A percentile compares a stretch with the other conserved stretches of the same genome.
Conservation (phyloP, 768 basidiomycete genomes). For the Trametes villosa region DNA sequence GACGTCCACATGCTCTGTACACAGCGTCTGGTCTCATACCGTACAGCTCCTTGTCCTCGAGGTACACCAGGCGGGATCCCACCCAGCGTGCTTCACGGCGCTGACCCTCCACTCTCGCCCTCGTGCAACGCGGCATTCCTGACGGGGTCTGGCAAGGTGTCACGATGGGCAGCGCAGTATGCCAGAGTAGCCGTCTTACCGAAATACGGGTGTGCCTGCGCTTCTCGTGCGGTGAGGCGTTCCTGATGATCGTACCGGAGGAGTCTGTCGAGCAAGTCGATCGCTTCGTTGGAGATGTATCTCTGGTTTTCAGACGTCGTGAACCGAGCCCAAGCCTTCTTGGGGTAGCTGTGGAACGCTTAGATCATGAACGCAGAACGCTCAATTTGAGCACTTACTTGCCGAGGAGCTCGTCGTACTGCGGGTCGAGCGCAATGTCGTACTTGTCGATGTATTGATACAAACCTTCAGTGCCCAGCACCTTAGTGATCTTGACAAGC, state of each 20-base stretch:
- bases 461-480: constrained; percentile 94
- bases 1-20: constrained; percentile 14
- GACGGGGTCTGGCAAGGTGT: constrained; percentile 62
- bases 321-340: constrained; percentile 95
- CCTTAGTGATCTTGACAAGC: constrained; percentile 96
- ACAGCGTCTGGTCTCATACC: constrained; percentile 18
- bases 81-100: constrained; percentile 29
- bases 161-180: constrained; percentile 20
- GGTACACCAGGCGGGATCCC: not conserved
- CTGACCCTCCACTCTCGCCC: constrained; percentile 67
- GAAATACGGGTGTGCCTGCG: constrained; percentile 92
- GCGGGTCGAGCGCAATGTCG: constrained; percentile 92
- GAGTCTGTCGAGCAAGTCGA: constrained; percentile 94
- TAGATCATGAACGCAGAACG: constrained; percentile 8
- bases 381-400: constrained; percentile 50
- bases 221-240: constrained; percentile 91
- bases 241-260: constrained; percentile 98
- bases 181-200: constrained; percentile 48
- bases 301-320: constrained; percentile 95
- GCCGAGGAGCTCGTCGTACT: constrained; percentile 93
- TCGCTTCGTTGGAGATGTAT: constrained; percentile 95
- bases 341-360: constrained; percentile 65
- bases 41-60: constrained; percentile 5
- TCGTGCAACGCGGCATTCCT: constrained; percentile 57
- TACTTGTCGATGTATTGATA: constrained; percentile 94